phyloP scores from a whole-genome alignment of 2,329 filamentous ascomycete genomes.

The Grosmannia serpens region DNA sequence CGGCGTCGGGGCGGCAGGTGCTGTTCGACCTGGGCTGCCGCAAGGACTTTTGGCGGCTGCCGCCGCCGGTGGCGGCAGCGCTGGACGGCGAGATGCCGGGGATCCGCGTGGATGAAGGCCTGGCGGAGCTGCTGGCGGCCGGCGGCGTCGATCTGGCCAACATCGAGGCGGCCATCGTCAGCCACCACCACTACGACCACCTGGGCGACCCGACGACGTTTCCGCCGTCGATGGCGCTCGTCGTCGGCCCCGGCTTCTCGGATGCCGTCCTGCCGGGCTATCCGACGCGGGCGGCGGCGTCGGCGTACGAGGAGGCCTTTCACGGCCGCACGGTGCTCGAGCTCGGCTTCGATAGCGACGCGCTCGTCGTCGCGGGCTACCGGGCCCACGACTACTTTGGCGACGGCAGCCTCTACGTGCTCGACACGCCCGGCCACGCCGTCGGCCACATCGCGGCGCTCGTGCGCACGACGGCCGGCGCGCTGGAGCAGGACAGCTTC shows the following conservation, averaged over 20 bases:
- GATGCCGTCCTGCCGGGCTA: conserved; percentile 11
- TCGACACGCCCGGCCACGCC: conserved; percentile 17
- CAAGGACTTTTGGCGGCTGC: conserved; percentile 6
- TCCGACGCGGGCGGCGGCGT: conserved; percentile 11
- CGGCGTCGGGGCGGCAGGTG: conserved; percentile 12
- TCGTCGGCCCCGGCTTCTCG: conserved; percentile 16
- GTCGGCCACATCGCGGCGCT: conserved; percentile 27
- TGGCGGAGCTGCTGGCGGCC: conserved; percentile 10
- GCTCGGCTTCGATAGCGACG: conserved; percentile 10
- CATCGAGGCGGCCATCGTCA: conserved; percentile 14
- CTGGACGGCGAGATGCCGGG: conserved; percentile 2
- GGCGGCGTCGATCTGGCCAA: conserved; percentile 5
- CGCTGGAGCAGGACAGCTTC: conserved; percentile 17
- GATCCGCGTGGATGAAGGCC: conserved; percentile 1
- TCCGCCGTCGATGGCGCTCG: conserved; percentile 11
- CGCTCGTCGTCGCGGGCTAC: conserved; percentile 11
- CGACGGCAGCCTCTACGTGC: conserved; percentile 18
- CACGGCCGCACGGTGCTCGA: conserved; percentile 10
- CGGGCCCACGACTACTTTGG: conserved; percentile 17
- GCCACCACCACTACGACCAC: conserved; percentile 17
- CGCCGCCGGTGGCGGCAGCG: not conserved
- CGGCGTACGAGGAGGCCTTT: conserved; percentile 9
- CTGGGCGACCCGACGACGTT: conserved; percentile 13
- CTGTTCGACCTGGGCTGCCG: conserved; percentile 12
- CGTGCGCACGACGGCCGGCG: conserved; percentile 22